Evolutionary conservation across 305 asterid species (phyloP), one percentile per base, ranked within the genome.

Genomic region (Ruellia speciosa): DNA sequence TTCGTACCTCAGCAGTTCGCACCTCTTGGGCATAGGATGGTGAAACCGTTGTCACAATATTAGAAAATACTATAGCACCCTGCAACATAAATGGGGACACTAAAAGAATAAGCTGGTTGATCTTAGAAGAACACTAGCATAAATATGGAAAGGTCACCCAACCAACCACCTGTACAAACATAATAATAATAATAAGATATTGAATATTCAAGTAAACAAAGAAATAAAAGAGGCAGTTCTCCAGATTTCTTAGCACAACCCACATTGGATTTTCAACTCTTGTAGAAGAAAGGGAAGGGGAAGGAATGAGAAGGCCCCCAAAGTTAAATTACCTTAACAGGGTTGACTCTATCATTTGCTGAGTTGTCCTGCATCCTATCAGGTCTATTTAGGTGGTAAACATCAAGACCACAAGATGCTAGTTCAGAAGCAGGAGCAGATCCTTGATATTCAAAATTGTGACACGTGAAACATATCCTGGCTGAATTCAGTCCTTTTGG

Each of bases 381-480:
- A 60, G 94, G 95, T 74, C 90, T 82, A 70, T 84, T 88, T 64
- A 86, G 75, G 66, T 81, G 94, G 69, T 74, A 54, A 72, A 80
- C 94, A 70, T 88, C 94, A 75, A 92, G 99, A 63, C 99, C 99
- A 70, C 99, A 88, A 54, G 97, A 84, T 56, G 86, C 94, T 54
- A 92, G 77, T 54, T 84, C 95, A 14, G 89, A 81, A 52, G 97
- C 94, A 49, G 85, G 75, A 52, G 97, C 90, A 65, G 78, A 70
- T 63, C 99, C 99, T 76, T 92, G 99, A 80, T 92, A 92, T 83
- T 88, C 99, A 86, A 92, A 88, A 82, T 92, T 92, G 77, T 92
- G 99, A 78, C 97, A 92, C 14, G 99, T 92, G 74, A 92, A 92
- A 73, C 99, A 92, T 59, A 92, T 84, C 77, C 97, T 79, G 28